phyloP scores from a whole-genome alignment of 2,329 filamentous ascomycete genomes.

The Phialocephala subalpina region DNA sequence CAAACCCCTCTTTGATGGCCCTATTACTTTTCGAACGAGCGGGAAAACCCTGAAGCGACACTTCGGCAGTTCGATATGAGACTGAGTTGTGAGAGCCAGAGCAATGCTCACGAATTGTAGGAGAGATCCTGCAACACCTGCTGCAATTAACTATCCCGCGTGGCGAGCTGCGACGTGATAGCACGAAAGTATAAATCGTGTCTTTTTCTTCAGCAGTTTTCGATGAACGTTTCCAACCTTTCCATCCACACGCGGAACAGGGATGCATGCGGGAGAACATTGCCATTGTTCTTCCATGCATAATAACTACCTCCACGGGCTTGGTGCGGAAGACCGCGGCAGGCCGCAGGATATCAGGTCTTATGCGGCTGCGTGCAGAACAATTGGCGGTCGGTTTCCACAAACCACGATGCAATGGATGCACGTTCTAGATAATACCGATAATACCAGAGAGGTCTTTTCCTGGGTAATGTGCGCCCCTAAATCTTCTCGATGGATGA shows the following conservation, averaged over 20 bases:
- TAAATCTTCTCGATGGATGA: background rate
- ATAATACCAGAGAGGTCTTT: background rate
- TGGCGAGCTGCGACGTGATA: constrained; percentile 1
- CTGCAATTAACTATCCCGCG: background rate
- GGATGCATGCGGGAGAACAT: constrained; percentile 28
- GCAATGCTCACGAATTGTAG: background rate
- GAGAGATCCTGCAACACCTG: background rate
- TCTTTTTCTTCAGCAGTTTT: constrained; percentile 1
- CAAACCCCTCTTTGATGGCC: background rate
- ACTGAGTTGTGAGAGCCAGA: background rate
- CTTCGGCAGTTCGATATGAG: background rate
- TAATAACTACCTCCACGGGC: constrained; percentile 16
- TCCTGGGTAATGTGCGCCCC: background rate
- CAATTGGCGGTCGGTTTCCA: constrained; percentile 9
- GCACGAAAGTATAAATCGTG: background rate
- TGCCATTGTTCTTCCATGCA: constrained; percentile 32
- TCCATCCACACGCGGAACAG: constrained; percentile 15
- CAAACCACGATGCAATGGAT: background rate
- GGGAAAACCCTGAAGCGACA: background rate
- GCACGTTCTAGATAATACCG: background rate
- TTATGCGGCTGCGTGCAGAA: constrained; percentile 20
- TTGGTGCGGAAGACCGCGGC: constrained; percentile 16
- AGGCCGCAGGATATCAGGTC: constrained; percentile 3
- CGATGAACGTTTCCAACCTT: constrained; percentile 12
- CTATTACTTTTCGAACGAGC: background rate